Base-by-base conservation (phyloP, 768 basidiomycete genomes). In the Macrolepiota fuliginosa region DNA sequence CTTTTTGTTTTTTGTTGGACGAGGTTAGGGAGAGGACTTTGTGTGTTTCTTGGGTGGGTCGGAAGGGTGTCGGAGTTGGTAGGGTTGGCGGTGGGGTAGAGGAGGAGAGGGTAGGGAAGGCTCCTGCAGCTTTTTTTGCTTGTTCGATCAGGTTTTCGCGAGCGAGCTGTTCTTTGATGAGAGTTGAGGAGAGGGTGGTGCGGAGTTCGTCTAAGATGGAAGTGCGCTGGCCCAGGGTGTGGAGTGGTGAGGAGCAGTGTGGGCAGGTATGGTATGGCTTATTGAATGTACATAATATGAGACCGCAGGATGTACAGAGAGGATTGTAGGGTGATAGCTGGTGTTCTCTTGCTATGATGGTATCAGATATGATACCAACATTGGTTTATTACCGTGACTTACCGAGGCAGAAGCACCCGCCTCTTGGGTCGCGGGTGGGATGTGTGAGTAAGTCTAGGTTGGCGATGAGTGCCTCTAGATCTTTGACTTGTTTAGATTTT, bases 351-450 rank as follows among this genome's bases (percentile, higher is more conserved):
- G 88, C 89, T 89, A 32, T 32, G 29, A 32, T 32, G 53, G 35
- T 19, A 25, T 24, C 9, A 42, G 19, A 36, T 49, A 24, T 54
- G 49, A 50, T 49, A 13, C 29, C 35, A n/a, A 37, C 2, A 10
- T n/a, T 56, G 19, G n/a, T 19, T 47, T 35, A 54, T 9, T n/a
- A 2, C 27, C 10, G n/a, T 42, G 12, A 4, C 73, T 35, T 56
- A 85, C 88, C 87, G 75, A 84, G 83, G 65, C 89, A 91, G 67
- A 88, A 90, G 67, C 89, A 91, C 0, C 88, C 87, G 3, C 85
- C 83, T 42, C 80, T 82, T 0, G 85, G 81, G 70, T 90, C 87
- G 59, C 73, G 82, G 42, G 73, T 69, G 0, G 57, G 69, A 0
- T 74, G 74, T n/a, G 70, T 70, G 2, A 74, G 68, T 13, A 68